Evolutionary conservation across 257 asterid species (phyloP), one percentile per base, ranked within the genome.

Genomic region (Gardenia jasminoides): DNA sequence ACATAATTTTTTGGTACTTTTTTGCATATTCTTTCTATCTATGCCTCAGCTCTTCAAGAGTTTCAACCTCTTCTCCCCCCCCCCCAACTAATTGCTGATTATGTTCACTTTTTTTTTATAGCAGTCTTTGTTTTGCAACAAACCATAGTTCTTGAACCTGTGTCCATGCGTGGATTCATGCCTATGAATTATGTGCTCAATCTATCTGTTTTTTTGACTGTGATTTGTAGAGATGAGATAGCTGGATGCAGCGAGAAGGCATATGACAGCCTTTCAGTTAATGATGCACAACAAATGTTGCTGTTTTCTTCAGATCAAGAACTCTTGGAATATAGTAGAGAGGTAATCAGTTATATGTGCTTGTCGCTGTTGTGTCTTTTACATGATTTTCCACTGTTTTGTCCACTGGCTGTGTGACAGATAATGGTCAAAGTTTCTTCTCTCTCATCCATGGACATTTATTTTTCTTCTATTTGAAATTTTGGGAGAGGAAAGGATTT

Each of bases 171-270:
- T 33, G 28, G 1, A 20, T 17, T 28, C 19, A 1, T 28, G 41
- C 68, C 22, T 64, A 3, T 64, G 39, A 17, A 12, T 64, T 28
- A 64, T 64, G 41, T 61, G 68, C 33, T n/a, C 36, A 28, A 72
- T 72, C 64, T 59, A 44, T 62, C 69, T 84, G 67, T 70, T 50
- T 36, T 77, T 67, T 70, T 76, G 31, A 77, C 67, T 82, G n/a
- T 76, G 66, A 54, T 82, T 85, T 70, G 67, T 78, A 93, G 97
- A 88, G 99, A 95, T 83, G 98, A 93, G 90, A 93, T 93, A 83
- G 93, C 97, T 83, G 99, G 99, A 54, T 93, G 99, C 89, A 88
- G 97, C 59, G 98, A 94, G 86, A 93, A 92, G 86, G 94, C 99
- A 33, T 95, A 93, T 12, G 98, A 93, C 77, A 82, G 90, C 82